Percentiles rank a stretch among this genome's conserved stretches.
Evolutionary conservation across 2,329 filamentous ascomycete species (phyloP).

Genomic region (Tetracladium maxilliforme): DNA sequence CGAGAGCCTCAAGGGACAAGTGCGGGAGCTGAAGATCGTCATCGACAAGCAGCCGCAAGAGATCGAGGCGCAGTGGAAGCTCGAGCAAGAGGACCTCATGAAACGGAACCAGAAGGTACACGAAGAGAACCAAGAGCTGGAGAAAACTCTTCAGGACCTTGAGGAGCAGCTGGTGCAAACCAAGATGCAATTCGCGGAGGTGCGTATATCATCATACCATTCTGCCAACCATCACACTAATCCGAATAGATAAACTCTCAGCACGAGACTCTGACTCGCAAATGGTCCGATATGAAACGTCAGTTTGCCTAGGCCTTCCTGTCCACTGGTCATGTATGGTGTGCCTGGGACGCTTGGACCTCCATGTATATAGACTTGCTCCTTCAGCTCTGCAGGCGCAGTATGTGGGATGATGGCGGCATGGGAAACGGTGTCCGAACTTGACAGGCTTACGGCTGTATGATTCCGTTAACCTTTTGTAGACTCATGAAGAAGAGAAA

Average conservation of each 20-base stretch:
- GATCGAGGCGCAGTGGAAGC: conserved; percentile 66
- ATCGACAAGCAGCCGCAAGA: conserved; percentile 84
- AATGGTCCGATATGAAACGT: conserved; percentile 68
- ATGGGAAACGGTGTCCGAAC: too few relatives aligned
- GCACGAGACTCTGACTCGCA: conserved; percentile 59
- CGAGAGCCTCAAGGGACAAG: conserved; percentile 73
- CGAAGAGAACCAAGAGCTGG: conserved; percentile 76
- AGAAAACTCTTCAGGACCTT: conserved; percentile 82
- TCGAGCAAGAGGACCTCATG: conserved; percentile 85
- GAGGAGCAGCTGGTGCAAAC: conserved; percentile 85
- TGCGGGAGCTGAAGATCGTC: conserved; percentile 69
- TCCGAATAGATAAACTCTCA: conserved; percentile 53
- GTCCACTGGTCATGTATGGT: too few relatives aligned
- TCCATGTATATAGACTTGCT: too few relatives aligned
- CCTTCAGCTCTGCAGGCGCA: too few relatives aligned
- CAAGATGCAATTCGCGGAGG: conserved; percentile 92
- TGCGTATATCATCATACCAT: conserved; percentile 30
- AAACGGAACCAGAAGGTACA: conserved; percentile 85
- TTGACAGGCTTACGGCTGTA: too few relatives aligned
- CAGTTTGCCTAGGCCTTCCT: too few relatives aligned
- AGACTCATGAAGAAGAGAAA: too few relatives aligned
- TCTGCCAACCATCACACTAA: conserved; percentile 5
- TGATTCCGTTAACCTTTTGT: too few relatives aligned
- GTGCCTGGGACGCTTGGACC: too few relatives aligned
- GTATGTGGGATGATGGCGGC: too few relatives aligned